phyloP scores from a whole-genome alignment of 192 early-diverging fungal species.

The Coemansia sp. region DNA sequence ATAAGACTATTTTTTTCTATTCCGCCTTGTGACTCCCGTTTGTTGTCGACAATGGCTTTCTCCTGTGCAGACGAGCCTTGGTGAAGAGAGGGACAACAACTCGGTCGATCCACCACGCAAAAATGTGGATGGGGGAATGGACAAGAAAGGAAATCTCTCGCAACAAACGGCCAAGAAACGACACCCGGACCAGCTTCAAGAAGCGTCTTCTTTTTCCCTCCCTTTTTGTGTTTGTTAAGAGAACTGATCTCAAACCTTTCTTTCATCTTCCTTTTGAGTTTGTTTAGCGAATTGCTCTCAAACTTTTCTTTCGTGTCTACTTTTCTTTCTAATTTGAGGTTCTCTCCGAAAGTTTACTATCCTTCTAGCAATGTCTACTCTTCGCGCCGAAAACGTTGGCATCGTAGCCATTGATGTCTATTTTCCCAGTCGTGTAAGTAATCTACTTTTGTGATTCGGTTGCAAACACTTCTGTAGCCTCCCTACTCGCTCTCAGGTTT shows the following conservation, averaged over 20 bases:
- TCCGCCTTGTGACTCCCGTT: background rate
- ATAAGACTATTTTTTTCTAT: background rate
- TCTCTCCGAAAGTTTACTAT: background rate
- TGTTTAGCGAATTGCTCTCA: background rate
- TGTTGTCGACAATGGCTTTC: background rate
- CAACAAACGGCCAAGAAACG: background rate
- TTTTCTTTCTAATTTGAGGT: slow-evolving; percentile 2
- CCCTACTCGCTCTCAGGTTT: background rate
- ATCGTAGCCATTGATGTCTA: slow-evolving; percentile 68
- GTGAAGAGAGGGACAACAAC: background rate
- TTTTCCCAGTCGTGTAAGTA: slow-evolving; percentile 60
- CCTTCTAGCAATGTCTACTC: slow-evolving; percentile 13
- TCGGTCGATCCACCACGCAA: background rate
- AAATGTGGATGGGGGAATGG: background rate
- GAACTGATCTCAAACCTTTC: background rate
- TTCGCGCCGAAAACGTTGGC: slow-evolving; percentile 62
- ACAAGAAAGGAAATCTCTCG: background rate
- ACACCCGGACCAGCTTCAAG: background rate
- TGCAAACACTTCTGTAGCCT: background rate
- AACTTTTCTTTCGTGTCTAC: slow-evolving; percentile 6
- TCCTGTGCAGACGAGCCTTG: slow-evolving; percentile 1
- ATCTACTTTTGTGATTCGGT: background rate
- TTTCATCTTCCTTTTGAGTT: background rate
- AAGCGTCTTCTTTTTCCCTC: background rate
- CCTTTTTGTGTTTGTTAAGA: background rate